Percentiles rank a stretch among this genome's conserved stretches.
Conservation (phyloP, 2,329 filamentous ascomycete genomes). For the Fusarium avenaceum region DNA sequence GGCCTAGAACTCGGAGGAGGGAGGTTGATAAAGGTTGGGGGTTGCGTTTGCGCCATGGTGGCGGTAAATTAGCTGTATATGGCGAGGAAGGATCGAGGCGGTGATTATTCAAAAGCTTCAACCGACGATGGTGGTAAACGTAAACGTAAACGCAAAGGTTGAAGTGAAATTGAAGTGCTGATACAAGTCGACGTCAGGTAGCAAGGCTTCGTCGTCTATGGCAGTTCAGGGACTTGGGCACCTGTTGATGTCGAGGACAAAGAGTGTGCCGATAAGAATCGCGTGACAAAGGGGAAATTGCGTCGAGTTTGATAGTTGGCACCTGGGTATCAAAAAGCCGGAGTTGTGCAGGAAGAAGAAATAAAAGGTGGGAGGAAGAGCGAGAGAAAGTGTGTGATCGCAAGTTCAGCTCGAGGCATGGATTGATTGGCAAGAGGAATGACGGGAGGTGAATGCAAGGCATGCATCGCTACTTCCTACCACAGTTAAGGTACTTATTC, state of each 20-base stretch:
- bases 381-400: constrained; percentile 22
- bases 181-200: constrained; percentile 24
- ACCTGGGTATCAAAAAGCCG: constrained; percentile 3
- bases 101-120: neutral
- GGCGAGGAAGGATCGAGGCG: neutral
- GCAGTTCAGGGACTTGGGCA: constrained; percentile 32
- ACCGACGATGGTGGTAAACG: neutral
- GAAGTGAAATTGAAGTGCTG: constrained; percentile 8
- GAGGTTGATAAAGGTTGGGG: constrained; percentile 83
- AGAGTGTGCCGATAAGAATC: neutral
- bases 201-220: constrained; percentile 16
- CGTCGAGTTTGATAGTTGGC: neutral
- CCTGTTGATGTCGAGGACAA: constrained; percentile 3
- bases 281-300: neutral
- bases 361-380: constrained; percentile 3
- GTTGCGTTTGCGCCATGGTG: constrained; percentile 58
- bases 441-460: constrained; percentile 29
- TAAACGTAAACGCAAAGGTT: neutral
- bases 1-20: constrained; percentile 85
- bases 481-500: neutral
- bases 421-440: constrained; percentile 22
- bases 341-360: constrained; percentile 6
- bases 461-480: constrained; percentile 26
- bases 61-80: constrained; percentile 12
- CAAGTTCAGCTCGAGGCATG: constrained; percentile 20